Percentiles rank a stretch among this genome's conserved stretches.
Evolutionary conservation across 1,284 basidiomycete species (phyloP).

Genomic region (Porphyrellus sp.): DNA sequence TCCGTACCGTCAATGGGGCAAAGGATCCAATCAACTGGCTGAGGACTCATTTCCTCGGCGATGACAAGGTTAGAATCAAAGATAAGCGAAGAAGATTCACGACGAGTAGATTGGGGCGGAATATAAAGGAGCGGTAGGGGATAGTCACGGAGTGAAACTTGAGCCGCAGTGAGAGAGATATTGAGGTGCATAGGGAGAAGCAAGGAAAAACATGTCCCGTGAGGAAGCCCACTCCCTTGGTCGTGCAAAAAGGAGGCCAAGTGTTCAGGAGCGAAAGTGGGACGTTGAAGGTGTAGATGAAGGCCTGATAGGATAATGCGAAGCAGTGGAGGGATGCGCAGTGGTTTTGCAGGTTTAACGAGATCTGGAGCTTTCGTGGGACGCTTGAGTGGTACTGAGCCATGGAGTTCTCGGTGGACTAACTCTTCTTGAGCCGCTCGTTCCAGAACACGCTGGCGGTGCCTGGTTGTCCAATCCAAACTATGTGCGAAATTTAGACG

Average conservation of each 20-base stretch:
- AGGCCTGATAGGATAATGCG: conserved; percentile 67
- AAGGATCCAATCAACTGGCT: conserved; percentile 72
- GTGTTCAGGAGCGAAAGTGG: conserved; percentile 57
- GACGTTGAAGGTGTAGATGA: conserved; percentile 55
- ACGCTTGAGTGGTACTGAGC: conserved; percentile 28
- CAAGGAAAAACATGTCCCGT: conserved; percentile 73
- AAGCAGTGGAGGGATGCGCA: conserved; percentile 68
- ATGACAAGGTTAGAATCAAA: conserved; percentile 84
- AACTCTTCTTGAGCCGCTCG: conserved; percentile 30
- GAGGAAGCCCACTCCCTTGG: conserved; percentile 70
- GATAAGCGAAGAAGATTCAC: conserved; percentile 47
- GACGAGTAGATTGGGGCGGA: conserved; percentile 41
- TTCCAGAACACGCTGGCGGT: conserved; percentile 39
- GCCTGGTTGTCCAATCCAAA: conserved; percentile 73
- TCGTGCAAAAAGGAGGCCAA: conserved; percentile 71
- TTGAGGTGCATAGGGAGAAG: conserved; percentile 82
- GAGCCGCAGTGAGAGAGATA: conserved; percentile 64
- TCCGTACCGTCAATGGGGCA: conserved; percentile 59
- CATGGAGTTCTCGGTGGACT: conserved; percentile 39
- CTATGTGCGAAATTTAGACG: conserved; percentile 74
- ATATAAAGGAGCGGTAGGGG: conserved; percentile 68
- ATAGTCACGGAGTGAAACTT: conserved; percentile 77
- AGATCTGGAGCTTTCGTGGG: conserved; percentile 34
- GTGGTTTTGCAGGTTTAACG: conserved; percentile 36
- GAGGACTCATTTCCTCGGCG: conserved; percentile 83